Conservation (phyloP, 2,329 filamentous ascomycete genomes). For the Diaporthe velutina region DNA sequence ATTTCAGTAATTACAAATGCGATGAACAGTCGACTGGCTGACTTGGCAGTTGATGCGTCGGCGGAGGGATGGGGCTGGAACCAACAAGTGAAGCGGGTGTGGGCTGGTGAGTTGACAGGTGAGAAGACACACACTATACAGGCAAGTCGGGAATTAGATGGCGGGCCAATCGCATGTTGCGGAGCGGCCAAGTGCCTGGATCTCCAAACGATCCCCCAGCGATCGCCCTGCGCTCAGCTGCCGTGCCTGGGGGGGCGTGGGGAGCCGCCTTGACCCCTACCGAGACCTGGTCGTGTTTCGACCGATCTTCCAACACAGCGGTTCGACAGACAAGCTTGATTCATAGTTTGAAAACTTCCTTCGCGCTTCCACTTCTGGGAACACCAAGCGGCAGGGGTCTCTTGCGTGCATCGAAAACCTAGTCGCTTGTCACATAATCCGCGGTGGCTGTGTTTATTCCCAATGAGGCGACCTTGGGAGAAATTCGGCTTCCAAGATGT, state of each 20-base stretch:
- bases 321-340: constrained; percentile 29
- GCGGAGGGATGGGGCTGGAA: constrained; percentile 1
- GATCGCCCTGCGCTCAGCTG: constrained; percentile 9
- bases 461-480: constrained; percentile 15
- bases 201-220: constrained; percentile 20
- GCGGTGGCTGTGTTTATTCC: constrained; percentile 26
- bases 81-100: background rate
- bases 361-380: constrained; percentile 8
- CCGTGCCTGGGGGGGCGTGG: background rate
- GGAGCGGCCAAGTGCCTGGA: background rate
- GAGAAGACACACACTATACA: background rate
- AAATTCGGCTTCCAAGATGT: constrained; percentile 26
- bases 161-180: constrained; percentile 22
- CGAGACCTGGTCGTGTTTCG: constrained; percentile 33
- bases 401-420: constrained; percentile 1
- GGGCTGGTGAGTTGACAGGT: background rate
- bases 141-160: constrained; percentile 6
- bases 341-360: background rate
- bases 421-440: background rate
- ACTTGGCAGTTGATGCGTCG: constrained; percentile 25
- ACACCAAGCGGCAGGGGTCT: constrained; percentile 21
- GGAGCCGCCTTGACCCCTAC: constrained; percentile 27
- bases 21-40: constrained; percentile 23
- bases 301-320: constrained; percentile 36
- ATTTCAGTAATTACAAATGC: constrained; percentile 14